Evolutionary conservation across 2,329 filamentous ascomycete species (phyloP).

Genomic region (Colletotrichum navitas): DNA sequence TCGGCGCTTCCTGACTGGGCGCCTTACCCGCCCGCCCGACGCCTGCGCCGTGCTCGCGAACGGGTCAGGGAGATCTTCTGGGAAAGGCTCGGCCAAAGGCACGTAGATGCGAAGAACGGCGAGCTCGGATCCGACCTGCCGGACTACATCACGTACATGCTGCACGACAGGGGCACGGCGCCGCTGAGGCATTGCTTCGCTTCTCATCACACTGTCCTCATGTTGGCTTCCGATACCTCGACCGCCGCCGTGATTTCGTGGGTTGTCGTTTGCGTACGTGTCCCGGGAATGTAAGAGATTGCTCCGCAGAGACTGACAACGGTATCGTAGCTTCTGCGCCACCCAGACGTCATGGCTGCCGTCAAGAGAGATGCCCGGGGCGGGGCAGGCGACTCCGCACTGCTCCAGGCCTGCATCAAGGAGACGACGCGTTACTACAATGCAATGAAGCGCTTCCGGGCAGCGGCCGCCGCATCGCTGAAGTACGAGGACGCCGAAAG

Average conservation of each 20-base stretch:
- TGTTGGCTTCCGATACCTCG: slow-evolving; percentile 43
- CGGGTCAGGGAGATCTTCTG: slow-evolving; percentile 42
- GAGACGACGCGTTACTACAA: slow-evolving; percentile 43
- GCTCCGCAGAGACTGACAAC: neutral
- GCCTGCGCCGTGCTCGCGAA: slow-evolving; percentile 35
- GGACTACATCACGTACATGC: slow-evolving; percentile 44
- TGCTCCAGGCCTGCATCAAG: slow-evolving; percentile 43
- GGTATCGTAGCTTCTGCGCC: slow-evolving; percentile 37
- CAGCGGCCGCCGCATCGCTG: slow-evolving; percentile 29
- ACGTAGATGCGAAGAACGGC: slow-evolving; percentile 21
- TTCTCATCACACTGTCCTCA: slow-evolving; percentile 41
- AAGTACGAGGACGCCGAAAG: slow-evolving; percentile 41
- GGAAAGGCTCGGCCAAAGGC: slow-evolving; percentile 40
- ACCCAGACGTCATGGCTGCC: slow-evolving; percentile 40
- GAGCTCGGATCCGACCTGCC: slow-evolving; percentile 22
- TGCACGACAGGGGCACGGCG: slow-evolving; percentile 39
- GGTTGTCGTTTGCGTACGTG: slow-evolving; percentile 42
- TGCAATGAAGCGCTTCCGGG: slow-evolving; percentile 29
- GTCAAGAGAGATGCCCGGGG: slow-evolving; percentile 41
- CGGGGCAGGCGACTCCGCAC: slow-evolving; percentile 18
- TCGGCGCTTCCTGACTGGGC: slow-evolving; percentile 41
- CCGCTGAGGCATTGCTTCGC: slow-evolving; percentile 36
- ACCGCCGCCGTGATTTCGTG: slow-evolving; percentile 39
- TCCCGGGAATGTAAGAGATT: too few relatives aligned
- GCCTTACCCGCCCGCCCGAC: slow-evolving; percentile 37